phyloP scores from a whole-genome alignment of 2,329 filamentous ascomycete species.

The Stachybotrys chlorohalonatus region DNA sequence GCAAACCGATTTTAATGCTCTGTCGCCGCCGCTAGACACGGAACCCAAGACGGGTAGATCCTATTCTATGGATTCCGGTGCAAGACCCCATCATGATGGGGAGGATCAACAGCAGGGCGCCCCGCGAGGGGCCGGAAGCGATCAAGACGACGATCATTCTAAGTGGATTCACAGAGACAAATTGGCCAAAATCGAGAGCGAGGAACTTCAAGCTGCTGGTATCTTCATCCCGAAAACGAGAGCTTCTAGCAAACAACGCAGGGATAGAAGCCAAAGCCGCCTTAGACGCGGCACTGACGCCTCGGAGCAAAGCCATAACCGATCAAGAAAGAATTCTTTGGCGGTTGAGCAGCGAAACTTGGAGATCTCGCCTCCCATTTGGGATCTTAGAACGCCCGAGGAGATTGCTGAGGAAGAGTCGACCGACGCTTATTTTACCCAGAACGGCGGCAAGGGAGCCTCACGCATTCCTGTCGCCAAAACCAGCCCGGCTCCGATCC shows the following conservation, averaged over 20 bases:
- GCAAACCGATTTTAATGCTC: constrained; percentile 10
- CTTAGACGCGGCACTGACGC: constrained; percentile 22
- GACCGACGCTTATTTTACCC: constrained; percentile 40
- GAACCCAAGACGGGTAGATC: constrained; percentile 13
- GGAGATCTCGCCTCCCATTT: constrained; percentile 38
- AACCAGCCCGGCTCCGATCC: constrained; percentile 67
- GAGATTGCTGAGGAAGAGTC: constrained; percentile 61
- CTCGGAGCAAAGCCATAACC: constrained; percentile 16
- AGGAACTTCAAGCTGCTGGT: constrained; percentile 71
- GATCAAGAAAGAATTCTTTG: constrained; percentile 37
- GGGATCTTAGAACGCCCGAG: constrained; percentile 69
- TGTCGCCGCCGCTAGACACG: constrained; percentile 11
- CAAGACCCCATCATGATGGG: constrained; percentile 8
- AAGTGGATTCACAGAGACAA: constrained; percentile 87
- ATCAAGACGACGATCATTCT: constrained; percentile 45
- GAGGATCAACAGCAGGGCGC: constrained; percentile 16
- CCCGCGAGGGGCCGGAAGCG: constrained; percentile 15
- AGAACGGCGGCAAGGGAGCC: constrained; percentile 47
- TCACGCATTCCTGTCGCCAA: constrained; percentile 86
- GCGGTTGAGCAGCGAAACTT: constrained; percentile 26
- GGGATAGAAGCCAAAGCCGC: constrained; percentile 25
- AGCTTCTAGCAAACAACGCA: constrained; percentile 39
- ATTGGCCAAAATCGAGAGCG: constrained; percentile 69
- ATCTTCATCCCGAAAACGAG: constrained; percentile 50
- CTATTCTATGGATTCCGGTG: constrained; percentile 3